Evolutionary conservation across 169 alveolate species (phyloP), one percentile per base, ranked within the genome.

Genomic region (Plasmodium knowlesi): DNA sequence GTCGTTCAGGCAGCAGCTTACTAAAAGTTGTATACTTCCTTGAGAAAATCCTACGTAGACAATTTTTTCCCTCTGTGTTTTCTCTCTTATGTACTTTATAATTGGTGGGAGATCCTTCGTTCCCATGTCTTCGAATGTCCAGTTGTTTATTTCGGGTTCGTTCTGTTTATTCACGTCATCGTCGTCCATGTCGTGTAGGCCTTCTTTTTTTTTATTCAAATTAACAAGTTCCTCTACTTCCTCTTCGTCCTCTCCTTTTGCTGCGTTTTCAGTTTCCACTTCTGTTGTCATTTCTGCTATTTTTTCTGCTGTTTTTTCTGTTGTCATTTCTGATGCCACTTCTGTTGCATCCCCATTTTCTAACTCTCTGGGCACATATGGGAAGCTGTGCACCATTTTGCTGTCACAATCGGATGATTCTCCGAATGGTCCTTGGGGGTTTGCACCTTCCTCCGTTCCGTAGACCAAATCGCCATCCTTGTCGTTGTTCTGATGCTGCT

Each of bases 41-140:
- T 86, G 93, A 9, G 93, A 86, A 22, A 86, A 86, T 5, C 93
- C 93, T 22, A 86, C 54, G 76, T 74, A 86, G 12, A 39, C 80
- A 34, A 86, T 86, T 86, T 86, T 74, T 16, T 86, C 93, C 41
- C n/a, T 74, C 67, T 86, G 22, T 34, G 93, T 86, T 86, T 86
- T 34, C 0, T 19, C 53, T 54, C n/a, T 37, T 28, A 86, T 86
- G 73, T 86, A 86, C 67, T 86, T 86, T 74, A 86, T 37, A 74
- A 86, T 37, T 50, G 81, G 32, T 28, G 93, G 93, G 28, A 86
- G 2, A 54, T 86, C 93, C 6, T 86, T 86, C 14, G 46, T 74
- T n/a, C 86, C 82, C 93, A 86, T 74, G 61, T 86, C 93, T 19
- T 86, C 93, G 71, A 86, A 86, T 4, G 93, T 86, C 86, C 85